Conservation (phyloP, 2,329 filamentous ascomycete genomes). For the Apiospora phragmitis region DNA sequence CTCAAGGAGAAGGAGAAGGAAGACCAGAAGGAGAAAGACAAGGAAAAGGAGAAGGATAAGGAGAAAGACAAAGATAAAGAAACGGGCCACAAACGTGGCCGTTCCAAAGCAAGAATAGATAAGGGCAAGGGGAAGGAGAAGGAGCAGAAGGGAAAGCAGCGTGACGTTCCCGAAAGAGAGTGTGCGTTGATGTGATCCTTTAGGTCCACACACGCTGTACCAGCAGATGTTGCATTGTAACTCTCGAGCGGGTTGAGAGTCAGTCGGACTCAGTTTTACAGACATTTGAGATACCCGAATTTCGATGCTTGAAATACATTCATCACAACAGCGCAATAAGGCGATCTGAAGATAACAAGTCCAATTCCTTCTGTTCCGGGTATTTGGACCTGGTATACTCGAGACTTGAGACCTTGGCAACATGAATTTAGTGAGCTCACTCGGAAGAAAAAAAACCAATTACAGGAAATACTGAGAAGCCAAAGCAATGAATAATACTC, state of each 20-base stretch:
- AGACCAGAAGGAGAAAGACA: constrained; percentile 19
- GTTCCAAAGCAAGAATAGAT: constrained; percentile 15
- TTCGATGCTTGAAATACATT: background rate
- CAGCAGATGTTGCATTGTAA: background rate
- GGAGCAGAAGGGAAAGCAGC: constrained; percentile 24
- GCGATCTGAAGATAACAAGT: background rate
- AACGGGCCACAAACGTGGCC: constrained; percentile 12
- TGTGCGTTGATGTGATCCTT: constrained; percentile 31
- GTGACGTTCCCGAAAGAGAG: constrained; percentile 31
- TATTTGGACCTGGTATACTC: background rate
- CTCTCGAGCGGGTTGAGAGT: background rate
- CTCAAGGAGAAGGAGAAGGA: constrained; percentile 23
- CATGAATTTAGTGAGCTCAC: background rate
- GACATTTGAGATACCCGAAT: constrained; percentile 5
- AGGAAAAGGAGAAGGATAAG: constrained; percentile 27
- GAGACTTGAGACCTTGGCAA: background rate
- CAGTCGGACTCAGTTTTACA: background rate
- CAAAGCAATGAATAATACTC: background rate
- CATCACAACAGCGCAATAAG: background rate
- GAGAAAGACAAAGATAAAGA: constrained; percentile 27
- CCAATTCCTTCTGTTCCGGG: no score
- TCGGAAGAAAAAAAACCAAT: background rate
- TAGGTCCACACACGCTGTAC: background rate
- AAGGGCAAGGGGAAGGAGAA: constrained; percentile 22
- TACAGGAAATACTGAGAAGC: background rate